Evolutionary conservation across 2,329 filamentous ascomycete genomes (phyloP).

Genomic region (Paecilomyces formosus): DNA sequence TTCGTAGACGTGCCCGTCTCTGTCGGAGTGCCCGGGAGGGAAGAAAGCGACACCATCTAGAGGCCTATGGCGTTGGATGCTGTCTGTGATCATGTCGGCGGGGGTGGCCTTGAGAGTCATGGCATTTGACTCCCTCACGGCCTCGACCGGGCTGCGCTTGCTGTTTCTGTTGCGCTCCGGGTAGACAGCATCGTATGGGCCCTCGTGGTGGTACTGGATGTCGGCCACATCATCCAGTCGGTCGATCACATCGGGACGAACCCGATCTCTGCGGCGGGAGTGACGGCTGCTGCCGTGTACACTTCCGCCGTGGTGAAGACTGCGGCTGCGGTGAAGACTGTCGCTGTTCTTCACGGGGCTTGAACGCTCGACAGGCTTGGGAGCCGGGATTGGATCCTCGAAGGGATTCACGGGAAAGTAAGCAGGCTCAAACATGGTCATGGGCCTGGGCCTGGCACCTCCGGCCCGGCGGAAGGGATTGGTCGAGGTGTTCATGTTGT

Average conservation of each 20-base stretch:
- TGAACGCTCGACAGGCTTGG: slow-evolving; percentile 17
- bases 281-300: slow-evolving; percentile 20
- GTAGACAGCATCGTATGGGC: slow-evolving; percentile 79
- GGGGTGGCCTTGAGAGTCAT: slow-evolving; percentile 79
- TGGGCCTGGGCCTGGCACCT: background rate
- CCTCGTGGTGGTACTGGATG: slow-evolving; percentile 75
- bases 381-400: slow-evolving; percentile 1
- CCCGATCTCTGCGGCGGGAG: slow-evolving; percentile 57
- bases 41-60: slow-evolving; percentile 71
- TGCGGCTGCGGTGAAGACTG: background rate
- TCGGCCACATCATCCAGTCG: slow-evolving; percentile 61
- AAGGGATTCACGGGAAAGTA: background rate
- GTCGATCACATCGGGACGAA: slow-evolving; percentile 72
- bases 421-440: slow-evolving; percentile 5
- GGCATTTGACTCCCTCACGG: slow-evolving; percentile 63
- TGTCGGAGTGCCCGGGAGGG: slow-evolving; percentile 64
- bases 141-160: slow-evolving; percentile 64
- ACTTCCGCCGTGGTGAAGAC: slow-evolving; percentile 19
- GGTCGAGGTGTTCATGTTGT: background rate
- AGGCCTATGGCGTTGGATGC: slow-evolving; percentile 64
- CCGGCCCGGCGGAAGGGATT: slow-evolving; percentile 6
- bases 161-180: slow-evolving; percentile 62
- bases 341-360: background rate
- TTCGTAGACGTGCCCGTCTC: slow-evolving; percentile 60
- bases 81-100: slow-evolving; percentile 66